Conservation (phyloP, 192 early-diverging fungal genomes). For the Phycomyces blakesleeanus region DNA sequence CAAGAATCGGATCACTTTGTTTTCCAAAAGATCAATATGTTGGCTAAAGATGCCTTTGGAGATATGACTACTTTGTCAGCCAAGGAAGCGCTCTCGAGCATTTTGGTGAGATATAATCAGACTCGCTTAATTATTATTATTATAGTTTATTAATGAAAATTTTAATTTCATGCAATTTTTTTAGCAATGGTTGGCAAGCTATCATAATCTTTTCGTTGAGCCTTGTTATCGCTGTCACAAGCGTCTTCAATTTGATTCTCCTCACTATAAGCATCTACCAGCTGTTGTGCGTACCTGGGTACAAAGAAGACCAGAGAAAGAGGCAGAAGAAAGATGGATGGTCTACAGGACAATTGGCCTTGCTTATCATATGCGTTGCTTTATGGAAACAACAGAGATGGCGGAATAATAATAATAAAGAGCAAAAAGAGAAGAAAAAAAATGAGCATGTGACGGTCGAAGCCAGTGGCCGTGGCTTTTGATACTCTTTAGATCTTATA, state of each 20-base stretch:
- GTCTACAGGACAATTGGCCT: conserved; percentile 10
- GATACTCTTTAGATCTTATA: background rate
- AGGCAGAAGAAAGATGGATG: background rate
- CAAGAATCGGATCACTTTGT: conserved; percentile 40
- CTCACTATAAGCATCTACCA: conserved; percentile 46
- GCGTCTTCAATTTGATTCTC: conserved; percentile 42
- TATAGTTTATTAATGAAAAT: no score
- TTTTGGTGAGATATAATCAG: conserved; percentile 24
- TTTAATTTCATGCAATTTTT: no score
- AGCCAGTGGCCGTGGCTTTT: background rate
- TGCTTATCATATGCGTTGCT: conserved; percentile 24
- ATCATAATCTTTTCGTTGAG: conserved; percentile 33
- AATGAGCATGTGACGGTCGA: conserved; percentile 1
- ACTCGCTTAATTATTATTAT: no score
- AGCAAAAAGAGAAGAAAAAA: background rate
- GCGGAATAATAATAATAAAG: conserved; percentile 2
- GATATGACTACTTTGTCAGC: conserved; percentile 24
- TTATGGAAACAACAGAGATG: conserved; percentile 12
- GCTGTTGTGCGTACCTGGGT: conserved; percentile 39
- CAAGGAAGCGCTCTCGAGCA: conserved; percentile 26
- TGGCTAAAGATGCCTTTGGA: conserved; percentile 36
- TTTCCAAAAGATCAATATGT: conserved; percentile 38
- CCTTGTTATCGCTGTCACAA: conserved; percentile 41
- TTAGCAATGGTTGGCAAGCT: conserved; percentile 40
- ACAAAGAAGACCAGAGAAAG: background rate